These are phyloP conservation scores for Hymenochaete sp. DNA, from an alignment of 1,284 basidiomycete species.

Conservation along the genomic window DNA sequence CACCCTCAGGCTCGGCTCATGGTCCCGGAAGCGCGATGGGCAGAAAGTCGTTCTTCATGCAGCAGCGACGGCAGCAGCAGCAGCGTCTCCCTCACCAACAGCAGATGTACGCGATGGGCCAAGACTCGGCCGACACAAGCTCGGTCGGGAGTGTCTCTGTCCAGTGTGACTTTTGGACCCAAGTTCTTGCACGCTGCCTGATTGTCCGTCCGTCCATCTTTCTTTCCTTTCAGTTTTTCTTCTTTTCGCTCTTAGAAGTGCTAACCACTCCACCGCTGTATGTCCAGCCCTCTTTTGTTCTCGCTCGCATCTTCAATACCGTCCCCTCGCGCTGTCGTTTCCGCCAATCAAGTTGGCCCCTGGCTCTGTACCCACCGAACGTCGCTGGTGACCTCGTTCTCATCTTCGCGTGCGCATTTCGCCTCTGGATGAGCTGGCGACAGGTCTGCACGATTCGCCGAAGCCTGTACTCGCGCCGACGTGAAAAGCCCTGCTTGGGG, in stretches of 20 bases:
- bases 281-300: slow-evolving; percentile 4
- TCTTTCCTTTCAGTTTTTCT: too few relatives aligned
- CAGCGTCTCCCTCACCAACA: slow-evolving; percentile 13
- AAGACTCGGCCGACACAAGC: slow-evolving; percentile 35
- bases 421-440: too few relatives aligned
- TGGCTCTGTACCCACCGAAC: not conserved
- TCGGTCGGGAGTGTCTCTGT: too few relatives aligned
- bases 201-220: too few relatives aligned
- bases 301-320: slow-evolving; percentile 3
- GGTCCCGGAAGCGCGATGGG: slow-evolving; percentile 18
- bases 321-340: not conserved
- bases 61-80: too few relatives aligned
- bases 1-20: slow-evolving; percentile 8
- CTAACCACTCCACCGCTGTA: not conserved
- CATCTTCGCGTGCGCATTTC: slow-evolving; percentile 3
- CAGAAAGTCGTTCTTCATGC: slow-evolving; percentile 23
- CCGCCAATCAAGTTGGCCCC: not conserved
- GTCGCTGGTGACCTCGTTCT: not conserved
- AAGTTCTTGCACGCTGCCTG: too few relatives aligned
- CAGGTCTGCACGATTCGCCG: not conserved
- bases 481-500: too few relatives aligned
- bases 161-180: too few relatives aligned
- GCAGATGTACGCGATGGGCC: slow-evolving; percentile 25
- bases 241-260: too few relatives aligned
- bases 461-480: not conserved